Conservation (phyloP, 1,284 basidiomycete species). For the Cutaneotrichosporon sp. region DNA sequence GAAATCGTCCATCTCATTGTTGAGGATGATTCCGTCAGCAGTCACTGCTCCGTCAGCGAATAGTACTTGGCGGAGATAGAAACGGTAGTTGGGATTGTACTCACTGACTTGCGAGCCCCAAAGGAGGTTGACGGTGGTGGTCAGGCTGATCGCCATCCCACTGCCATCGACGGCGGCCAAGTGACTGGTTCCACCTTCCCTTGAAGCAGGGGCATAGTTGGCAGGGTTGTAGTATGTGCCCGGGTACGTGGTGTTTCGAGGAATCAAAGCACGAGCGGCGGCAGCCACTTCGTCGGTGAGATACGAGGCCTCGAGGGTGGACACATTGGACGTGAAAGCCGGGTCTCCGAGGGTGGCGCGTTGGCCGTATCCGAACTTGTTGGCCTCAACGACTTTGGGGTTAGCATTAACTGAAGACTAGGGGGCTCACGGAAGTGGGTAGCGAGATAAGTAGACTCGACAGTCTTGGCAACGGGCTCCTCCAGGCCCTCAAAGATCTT, state of each 20-base stretch:
- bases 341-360: constrained; percentile 53
- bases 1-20: constrained; percentile 55
- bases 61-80: neutral
- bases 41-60: constrained; percentile 26
- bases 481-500: constrained; percentile 43
- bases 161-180: constrained; percentile 49
- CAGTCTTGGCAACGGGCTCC: constrained; percentile 23
- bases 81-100: constrained; percentile 8
- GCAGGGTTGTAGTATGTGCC: constrained; percentile 48
- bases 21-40: constrained; percentile 37
- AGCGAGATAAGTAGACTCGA: constrained; percentile 36
- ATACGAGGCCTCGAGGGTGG: constrained; percentile 43
- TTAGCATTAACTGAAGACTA: constrained; percentile 45
- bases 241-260: constrained; percentile 34
- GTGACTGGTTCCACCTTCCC: constrained; percentile 52
- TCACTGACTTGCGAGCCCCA: constrained; percentile 47
- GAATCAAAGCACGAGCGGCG: constrained; percentile 42
- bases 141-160: constrained; percentile 53
- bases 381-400: constrained; percentile 56
- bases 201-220: constrained; percentile 36
- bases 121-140: constrained; percentile 54
- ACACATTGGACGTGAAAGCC: constrained; percentile 51
- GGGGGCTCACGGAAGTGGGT: constrained; percentile 44
- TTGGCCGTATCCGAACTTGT: constrained; percentile 56
- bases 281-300: constrained; percentile 38